Evolutionary conservation across 208 protist species (phyloP), one percentile per base, ranked within the genome.

Genomic region (Spongospora subterranea): DNA sequence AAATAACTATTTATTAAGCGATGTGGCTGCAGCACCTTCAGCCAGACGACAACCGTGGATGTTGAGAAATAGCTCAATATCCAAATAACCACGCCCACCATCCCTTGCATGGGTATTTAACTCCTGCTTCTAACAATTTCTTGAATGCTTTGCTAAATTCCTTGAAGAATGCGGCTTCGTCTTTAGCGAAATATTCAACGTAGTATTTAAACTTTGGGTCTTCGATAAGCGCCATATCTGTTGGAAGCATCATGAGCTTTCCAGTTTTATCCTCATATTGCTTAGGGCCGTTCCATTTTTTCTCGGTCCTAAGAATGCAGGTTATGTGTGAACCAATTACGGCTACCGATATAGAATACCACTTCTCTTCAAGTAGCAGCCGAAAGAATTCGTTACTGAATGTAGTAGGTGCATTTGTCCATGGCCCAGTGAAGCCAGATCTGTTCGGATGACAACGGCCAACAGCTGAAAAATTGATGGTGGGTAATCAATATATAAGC

Each of bases 201-300:
- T 95, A 96, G 92, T 95, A 95, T 29, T 90, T 93, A 93, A 98
- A 97, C 46, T 93, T 93, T 66, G 95, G 94, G 91, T 98, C 97
- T 6, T 96, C 89, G 17, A 97, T 66, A 50, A 98, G 92, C 40
- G 94, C 93, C 64, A 98, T 92, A 88, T 98, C 97, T 41, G 96
- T 76, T 17, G 96, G 96, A 20, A 97, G 94, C 97, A 98, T 98
- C 96, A 98, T 98, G 0, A 97, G 92, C 1, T 90, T 77, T n/a
- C 90, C 90, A 35, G 71, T 91, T 45, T 89, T 89, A 38, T 91
- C 88, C 43, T 92, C 91, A 76, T 88, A 93, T 77, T 93, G 91
- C 32, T 90, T 66, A 54, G 94, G 93, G 24, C 93, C 93, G 50
- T 89, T 76, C 93, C 92, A 94, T 45, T 94, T 91, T 91, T 94